Conservation (phyloP, 805 yeast species). For the Alloascoidea hylecoeti region DNA sequence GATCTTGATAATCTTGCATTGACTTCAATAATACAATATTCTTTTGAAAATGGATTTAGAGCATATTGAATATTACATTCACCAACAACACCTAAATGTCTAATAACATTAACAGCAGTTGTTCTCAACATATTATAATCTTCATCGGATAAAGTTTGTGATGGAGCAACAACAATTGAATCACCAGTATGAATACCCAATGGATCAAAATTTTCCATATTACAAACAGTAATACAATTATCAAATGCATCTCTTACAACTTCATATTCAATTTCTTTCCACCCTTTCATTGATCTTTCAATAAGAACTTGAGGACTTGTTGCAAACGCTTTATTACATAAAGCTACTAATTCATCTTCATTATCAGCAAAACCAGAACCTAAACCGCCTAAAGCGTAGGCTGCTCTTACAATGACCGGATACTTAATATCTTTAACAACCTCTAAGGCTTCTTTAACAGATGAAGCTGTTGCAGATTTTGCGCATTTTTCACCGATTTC, state of each 20-base stretch:
- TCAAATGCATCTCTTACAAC: constrained; percentile 96
- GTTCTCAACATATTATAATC: constrained; percentile 97
- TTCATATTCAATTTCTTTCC: constrained; percentile 98
- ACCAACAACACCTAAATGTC: constrained; percentile 98
- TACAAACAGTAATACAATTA: constrained; percentile 97
- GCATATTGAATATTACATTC: constrained; percentile 98
- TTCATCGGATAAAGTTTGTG: constrained; percentile 92
- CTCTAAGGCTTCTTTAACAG: constrained; percentile 64
- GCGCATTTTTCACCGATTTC: constrained; percentile 96
- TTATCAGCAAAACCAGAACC: constrained; percentile 97
- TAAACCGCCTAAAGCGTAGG: constrained; percentile 93
- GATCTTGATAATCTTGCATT: constrained; percentile 96
- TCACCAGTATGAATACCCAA: constrained; percentile 98
- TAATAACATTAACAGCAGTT: constrained; percentile 91
- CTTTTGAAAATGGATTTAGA: constrained; percentile 82
- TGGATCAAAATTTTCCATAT: constrained; percentile 98
- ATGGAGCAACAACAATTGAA: constrained; percentile 97
- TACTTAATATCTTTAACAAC: constrained; percentile 84
- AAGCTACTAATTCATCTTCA: constrained; percentile 64
- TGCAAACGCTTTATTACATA: constrained; percentile 88
- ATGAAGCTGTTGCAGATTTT: constrained; percentile 71
- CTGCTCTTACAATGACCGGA: constrained; percentile 96
- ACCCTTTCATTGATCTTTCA: constrained; percentile 95
- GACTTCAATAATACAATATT: constrained; percentile 94
- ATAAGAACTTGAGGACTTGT: constrained; percentile 92